Conservation (phyloP, 2,329 filamentous ascomycete species). For the Penicillium brevicompactum region DNA sequence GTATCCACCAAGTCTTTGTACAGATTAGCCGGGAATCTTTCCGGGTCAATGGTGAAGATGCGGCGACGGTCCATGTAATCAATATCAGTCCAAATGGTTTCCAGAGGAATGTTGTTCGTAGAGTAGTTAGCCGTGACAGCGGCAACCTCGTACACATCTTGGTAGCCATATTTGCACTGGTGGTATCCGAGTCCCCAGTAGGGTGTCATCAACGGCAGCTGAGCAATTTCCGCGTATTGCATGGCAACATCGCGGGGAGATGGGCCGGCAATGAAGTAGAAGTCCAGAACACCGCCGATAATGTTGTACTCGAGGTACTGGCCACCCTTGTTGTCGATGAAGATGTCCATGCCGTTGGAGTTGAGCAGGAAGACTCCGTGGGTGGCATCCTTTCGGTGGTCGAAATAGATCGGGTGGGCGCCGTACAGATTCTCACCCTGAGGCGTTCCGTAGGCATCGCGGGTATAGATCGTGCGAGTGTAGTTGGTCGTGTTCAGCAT, state of each 20-base stretch:
- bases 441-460: conserved; percentile 62
- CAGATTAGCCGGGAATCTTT: conserved; percentile 36
- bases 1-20: conserved; percentile 61
- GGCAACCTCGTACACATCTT: conserved; percentile 46
- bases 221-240: conserved; percentile 55
- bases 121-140: conserved; percentile 45
- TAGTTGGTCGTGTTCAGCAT: conserved; percentile 65
- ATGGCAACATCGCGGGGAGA: conserved; percentile 53
- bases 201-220: conserved; percentile 56
- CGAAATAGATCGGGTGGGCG: conserved; percentile 68
- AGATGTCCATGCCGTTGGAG: conserved; percentile 70
- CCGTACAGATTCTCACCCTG: conserved; percentile 65
- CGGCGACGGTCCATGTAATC: conserved; percentile 42
- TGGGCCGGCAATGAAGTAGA: conserved; percentile 61
- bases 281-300: conserved; percentile 70
- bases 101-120: conserved; percentile 40
- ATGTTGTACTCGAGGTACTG: conserved; percentile 75
- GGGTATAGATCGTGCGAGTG: conserved; percentile 64
- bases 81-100: conserved; percentile 48
- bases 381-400: conserved; percentile 58
- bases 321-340: conserved; percentile 58
- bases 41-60: conserved; percentile 42
- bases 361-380: conserved; percentile 68
- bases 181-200: conserved; percentile 62
- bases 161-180: conserved; percentile 66